Conservation (phyloP, 2,329 filamentous ascomycete species). For the Polychaeton citri region DNA sequence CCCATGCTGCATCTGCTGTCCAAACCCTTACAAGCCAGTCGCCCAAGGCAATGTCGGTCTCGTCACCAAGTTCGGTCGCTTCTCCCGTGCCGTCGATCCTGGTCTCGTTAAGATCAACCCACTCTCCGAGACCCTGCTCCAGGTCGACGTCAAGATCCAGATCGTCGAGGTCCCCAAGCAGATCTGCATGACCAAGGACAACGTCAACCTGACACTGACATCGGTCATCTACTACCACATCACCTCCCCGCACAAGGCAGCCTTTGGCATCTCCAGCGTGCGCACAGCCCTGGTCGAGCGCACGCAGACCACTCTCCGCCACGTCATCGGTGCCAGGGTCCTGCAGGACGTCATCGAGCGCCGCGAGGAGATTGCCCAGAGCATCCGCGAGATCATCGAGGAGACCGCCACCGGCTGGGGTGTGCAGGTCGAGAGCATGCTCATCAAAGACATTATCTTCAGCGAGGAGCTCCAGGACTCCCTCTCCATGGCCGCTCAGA, state of each 20-base stretch:
- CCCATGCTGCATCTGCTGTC: conserved; percentile 82
- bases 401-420: conserved; percentile 91
- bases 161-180: conserved; percentile 94
- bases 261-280: conserved; percentile 91
- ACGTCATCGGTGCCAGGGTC: conserved; percentile 89
- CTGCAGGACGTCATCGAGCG: conserved; percentile 98
- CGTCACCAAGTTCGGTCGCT: conserved; percentile 87
- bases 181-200: conserved; percentile 99
- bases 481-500: conserved; percentile 94
- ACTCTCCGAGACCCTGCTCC: conserved; percentile 74
- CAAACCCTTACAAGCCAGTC: conserved; percentile 91
- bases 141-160: conserved; percentile 98
- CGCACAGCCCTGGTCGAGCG: conserved; percentile 94
- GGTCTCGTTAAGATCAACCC: conserved; percentile 97
- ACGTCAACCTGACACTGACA: conserved; percentile 84
- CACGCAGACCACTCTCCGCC: conserved; percentile 91
- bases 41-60: conserved; percentile 88
- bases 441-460: conserved; percentile 99
- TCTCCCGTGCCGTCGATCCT: conserved; percentile 91
- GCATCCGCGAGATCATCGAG: conserved; percentile 93
- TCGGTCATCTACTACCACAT: conserved; percentile 99
- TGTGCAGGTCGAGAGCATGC: conserved; percentile 92
- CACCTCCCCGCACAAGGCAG: conserved; percentile 85
- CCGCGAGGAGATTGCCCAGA: conserved; percentile 89
- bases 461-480: conserved; percentile 89